Conservation (phyloP, 2,329 filamentous ascomycete species). For the Colletotrichum eremochloae region DNA sequence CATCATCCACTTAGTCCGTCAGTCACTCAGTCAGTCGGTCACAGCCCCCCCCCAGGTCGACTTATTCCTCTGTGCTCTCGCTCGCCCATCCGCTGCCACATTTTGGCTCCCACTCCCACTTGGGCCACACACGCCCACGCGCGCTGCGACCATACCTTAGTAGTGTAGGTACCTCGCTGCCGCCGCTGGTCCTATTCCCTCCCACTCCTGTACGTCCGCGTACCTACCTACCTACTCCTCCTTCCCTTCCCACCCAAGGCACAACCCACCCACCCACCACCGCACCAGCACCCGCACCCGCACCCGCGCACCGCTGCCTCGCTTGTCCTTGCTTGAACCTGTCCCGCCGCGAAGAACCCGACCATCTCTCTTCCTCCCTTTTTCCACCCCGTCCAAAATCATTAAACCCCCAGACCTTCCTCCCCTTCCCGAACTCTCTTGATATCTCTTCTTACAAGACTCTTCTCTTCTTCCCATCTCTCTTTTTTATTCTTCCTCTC, state of each 20-base stretch:
- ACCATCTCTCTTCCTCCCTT: conserved; percentile 44
- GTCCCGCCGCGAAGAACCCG: conserved; percentile 18
- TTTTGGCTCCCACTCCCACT: conserved; percentile 29
- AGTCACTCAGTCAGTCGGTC: conserved; percentile 17
- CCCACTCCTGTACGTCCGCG: conserved; percentile 6
- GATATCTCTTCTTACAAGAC: conserved; percentile 56
- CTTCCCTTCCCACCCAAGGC: conserved; percentile 31
- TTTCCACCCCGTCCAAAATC: conserved; percentile 51
- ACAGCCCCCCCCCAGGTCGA: background rate
- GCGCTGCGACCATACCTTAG: conserved; percentile 37
- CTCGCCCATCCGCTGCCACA: conserved; percentile 39
- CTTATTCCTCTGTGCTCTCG: conserved; percentile 32
- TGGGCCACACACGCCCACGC: conserved; percentile 36
- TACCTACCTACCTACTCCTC: background rate
- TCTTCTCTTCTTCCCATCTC: conserved; percentile 54
- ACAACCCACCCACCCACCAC: background rate
- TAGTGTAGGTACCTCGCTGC: conserved; percentile 23
- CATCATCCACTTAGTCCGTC: conserved; percentile 14
- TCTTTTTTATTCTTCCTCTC: conserved; percentile 50
- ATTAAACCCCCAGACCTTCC: conserved; percentile 57
- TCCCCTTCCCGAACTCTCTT: conserved; percentile 54
- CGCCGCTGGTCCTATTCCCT: conserved; percentile 19
- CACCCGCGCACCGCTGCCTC: conserved; percentile 20
- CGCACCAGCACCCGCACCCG: conserved; percentile 13
- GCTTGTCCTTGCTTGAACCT: conserved; percentile 14